Evolutionary conservation across 2,329 filamentous ascomycete species (phyloP), one percentile per base, ranked within the genome.

Genomic region (Pseudocercospora ulei): DNA sequence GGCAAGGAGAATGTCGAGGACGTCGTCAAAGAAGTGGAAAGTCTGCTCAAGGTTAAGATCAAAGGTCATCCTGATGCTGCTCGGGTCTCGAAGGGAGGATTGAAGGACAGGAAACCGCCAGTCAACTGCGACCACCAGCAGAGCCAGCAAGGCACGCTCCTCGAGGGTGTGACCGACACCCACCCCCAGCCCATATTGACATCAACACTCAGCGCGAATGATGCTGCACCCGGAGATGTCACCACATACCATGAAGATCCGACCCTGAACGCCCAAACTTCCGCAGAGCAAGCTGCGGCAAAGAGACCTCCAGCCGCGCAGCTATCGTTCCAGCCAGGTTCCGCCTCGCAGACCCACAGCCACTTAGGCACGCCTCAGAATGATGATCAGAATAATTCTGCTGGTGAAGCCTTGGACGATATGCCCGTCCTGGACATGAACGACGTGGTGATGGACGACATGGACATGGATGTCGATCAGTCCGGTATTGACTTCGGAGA

Each of bases 21-120:
- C 37, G 78, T 95, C 24, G 71, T 87, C 14, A 70, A 75, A 26
- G 75, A 83, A 38, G 75, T 94, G 1, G 84, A 94, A 63, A 66
- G 70, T 35, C 66, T 75, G 2, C 70, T 82, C n/a, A 78, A 77
- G 11, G 76, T 76, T 39, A 76, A 74, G 47, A 63, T 67, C 20
- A 65, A 85, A 60, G 47, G 39, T 27, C 56, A 53, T 9, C 52
- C 52, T 12, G 50, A 56, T 17, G 53, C 52, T 3, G 55, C 43
- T 7, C 33, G 56, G 24, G 45, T 60, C 7, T 50, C 55, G 16
- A 58, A 59, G 41, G 60, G 61, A 23, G 57, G 57, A 5, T 56
- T 62, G 23, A 60, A 60, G 35, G 48, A 54, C 6, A 41, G 53
- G 24, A 54, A 55, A 28, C 36, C 40, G 23, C 38, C 39, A 4